Conservation (phyloP, 2,329 filamentous ascomycete genomes). For the Myriosclerotinia curreyana region DNA sequence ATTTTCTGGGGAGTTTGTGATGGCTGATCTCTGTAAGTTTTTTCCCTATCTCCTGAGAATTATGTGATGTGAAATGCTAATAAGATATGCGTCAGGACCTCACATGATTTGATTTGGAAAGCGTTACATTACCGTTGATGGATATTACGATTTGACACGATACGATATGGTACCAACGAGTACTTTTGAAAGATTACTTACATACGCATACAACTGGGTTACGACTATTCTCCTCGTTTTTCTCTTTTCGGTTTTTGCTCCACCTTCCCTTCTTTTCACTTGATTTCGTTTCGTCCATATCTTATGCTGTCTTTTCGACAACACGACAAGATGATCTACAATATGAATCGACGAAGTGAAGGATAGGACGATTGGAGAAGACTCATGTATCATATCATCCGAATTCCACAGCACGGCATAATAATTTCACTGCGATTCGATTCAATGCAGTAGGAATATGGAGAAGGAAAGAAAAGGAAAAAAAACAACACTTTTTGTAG, state of each 20-base stretch:
- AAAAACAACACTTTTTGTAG: too few relatives aligned
- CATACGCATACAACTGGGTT: background rate
- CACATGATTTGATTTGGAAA: background rate
- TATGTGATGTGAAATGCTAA: background rate
- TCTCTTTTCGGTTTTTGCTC: background rate
- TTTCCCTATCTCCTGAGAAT: background rate
- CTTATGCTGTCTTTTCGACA: background rate
- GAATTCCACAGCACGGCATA: too few relatives aligned
- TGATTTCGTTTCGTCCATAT: too few relatives aligned
- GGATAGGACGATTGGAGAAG: background rate
- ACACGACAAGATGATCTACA: background rate
- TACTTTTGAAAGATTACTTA: constrained; percentile 5
- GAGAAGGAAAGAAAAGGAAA: background rate
- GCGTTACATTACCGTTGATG: background rate
- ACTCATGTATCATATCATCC: background rate
- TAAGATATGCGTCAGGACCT: background rate
- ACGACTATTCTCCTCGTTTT: background rate
- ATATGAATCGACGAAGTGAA: background rate
- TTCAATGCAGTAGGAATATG: background rate
- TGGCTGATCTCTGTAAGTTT: background rate
- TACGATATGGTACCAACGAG: background rate
- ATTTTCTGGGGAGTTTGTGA: background rate
- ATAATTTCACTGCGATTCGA: too few relatives aligned
- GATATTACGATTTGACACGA: background rate
- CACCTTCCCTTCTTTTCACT: background rate